Evolutionary conservation across 345 rosid genomes (phyloP).

Genomic region (Salix suchowensis): DNA sequence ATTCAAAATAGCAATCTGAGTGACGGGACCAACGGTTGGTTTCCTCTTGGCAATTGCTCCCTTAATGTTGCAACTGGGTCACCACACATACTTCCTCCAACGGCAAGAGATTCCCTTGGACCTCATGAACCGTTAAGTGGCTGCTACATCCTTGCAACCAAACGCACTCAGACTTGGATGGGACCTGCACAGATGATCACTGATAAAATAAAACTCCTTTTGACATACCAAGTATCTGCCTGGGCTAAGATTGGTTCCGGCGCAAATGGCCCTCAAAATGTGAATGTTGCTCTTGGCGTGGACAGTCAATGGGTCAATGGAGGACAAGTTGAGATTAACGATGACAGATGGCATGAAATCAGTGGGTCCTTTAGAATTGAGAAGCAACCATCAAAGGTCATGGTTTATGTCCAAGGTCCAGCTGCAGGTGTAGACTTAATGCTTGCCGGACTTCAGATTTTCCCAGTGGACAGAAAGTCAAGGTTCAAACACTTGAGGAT

Average conservation of each 20-base stretch:
- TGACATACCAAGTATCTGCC: conserved; percentile 88
- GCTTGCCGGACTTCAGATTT: conserved; percentile 82
- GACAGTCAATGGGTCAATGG: conserved; percentile 92
- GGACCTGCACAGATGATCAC: conserved; percentile 95
- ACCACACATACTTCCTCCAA: conserved; percentile 72
- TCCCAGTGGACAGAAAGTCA: conserved; percentile 59
- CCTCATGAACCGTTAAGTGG: conserved; percentile 66
- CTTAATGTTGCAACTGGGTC: conserved; percentile 63
- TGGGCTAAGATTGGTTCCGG: conserved; percentile 76
- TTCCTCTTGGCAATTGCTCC: conserved; percentile 80
- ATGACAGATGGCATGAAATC: conserved; percentile 79
- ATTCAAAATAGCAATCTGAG: conserved; percentile 61
- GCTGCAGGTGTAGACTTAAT: conserved; percentile 67
- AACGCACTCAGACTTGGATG: conserved; percentile 91
- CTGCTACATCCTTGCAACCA: conserved; percentile 59
- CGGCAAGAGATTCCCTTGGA: conserved; percentile 78
- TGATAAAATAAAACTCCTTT: conserved; percentile 60
- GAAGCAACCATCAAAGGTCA: conserved; percentile 68
- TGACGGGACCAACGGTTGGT: conserved; percentile 74
- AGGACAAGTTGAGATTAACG: conserved; percentile 74
- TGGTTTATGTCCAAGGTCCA: conserved; percentile 87
- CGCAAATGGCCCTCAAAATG: conserved; percentile 58
- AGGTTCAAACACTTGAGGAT: conserved; percentile 59
- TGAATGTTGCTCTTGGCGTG: conserved; percentile 79
- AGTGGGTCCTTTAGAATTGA: conserved; percentile 91